phyloP scores from a whole-genome alignment of 2,329 filamentous ascomycete genomes.

The Penicillium sp. region DNA sequence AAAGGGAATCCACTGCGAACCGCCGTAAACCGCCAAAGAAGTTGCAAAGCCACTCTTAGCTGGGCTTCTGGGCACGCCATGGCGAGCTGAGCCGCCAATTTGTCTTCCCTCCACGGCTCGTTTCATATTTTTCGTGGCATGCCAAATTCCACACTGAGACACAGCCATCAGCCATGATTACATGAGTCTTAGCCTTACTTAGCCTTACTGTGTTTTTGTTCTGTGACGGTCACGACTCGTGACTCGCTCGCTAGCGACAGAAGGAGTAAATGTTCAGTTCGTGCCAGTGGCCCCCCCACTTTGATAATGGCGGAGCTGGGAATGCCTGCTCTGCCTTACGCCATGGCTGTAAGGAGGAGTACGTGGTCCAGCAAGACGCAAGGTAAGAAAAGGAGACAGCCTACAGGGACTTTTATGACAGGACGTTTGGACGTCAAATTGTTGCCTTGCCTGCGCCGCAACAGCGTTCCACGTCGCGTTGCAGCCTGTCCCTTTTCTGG shows the following conservation, averaged over 20 bases:
- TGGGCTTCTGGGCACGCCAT: not conserved
- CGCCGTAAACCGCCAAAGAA: not conserved
- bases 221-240: not conserved
- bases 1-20: conserved; percentile 19
- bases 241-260: not conserved
- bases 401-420: not conserved
- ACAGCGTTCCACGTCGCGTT: not conserved
- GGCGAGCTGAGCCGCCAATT: conserved; percentile 6
- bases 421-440: not conserved
- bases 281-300: not conserved
- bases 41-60: conserved; percentile 3
- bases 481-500: conserved; percentile 4
- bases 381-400: not conserved
- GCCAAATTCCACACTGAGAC: not conserved
- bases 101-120: not conserved
- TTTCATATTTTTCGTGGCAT: conserved; percentile 11
- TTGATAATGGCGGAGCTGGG: not conserved
- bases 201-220: not conserved
- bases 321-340: not conserved
- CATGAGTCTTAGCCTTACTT: not conserved
- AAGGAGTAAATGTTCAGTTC: not conserved
- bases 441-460: not conserved
- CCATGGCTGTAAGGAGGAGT: conserved; percentile 1
- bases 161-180: conserved; percentile 4
- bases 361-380: not conserved